Base-by-base conservation (phyloP, 371 early-diverging fungal genomes). In the Haplosporangium sp. region DNA sequence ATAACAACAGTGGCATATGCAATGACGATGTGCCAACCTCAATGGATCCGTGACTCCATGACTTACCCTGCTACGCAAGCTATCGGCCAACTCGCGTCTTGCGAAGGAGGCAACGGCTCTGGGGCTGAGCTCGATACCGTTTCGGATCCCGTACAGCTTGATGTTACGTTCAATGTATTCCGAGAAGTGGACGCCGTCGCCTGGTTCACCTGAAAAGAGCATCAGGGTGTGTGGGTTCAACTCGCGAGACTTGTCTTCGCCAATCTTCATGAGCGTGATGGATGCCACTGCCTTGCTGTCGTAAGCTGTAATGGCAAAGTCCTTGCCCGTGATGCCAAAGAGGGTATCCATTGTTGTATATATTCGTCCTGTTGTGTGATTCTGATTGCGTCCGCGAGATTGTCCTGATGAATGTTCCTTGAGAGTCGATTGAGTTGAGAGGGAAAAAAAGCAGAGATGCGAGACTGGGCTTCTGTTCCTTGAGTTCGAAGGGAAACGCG, bases 81-180 rank as follows among this genome's bases (percentile, higher is more conserved):
- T 90, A 21, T 90, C 88, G 18, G 99, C 97, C 51, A 98, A 82
- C 75, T 95, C 94, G 66, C 93, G 87, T 64, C 98, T 83, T 42
- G 94, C 93, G 82, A 91, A 98, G 61, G 85, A 90, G 6, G 98
- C 95, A n/a, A 90, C 87, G 7, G 94, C 95, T 58, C 86, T 86
- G 12, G 96, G 90, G 48, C 90, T 87, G 69, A 98, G 84, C 59
- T 93, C 93, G 56, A 92, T 85, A 20, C 94, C 93, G 75, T 97
- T 92, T 29, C 77, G 73, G 70, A 98, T 95, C 47, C 91, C 90
- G 81, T 96, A 95, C n/a, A 98, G 89, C 81, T 92, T 89, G 65
- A 94, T 86, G 82, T 98, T 98, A 73, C 93, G 88, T 81, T 96
- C 95, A 67, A 98, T 93, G 82, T 94, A 98, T 86, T 98, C 99